phyloP scores from a whole-genome alignment of 306 rosid species.

The Vigna mungo region DNA sequence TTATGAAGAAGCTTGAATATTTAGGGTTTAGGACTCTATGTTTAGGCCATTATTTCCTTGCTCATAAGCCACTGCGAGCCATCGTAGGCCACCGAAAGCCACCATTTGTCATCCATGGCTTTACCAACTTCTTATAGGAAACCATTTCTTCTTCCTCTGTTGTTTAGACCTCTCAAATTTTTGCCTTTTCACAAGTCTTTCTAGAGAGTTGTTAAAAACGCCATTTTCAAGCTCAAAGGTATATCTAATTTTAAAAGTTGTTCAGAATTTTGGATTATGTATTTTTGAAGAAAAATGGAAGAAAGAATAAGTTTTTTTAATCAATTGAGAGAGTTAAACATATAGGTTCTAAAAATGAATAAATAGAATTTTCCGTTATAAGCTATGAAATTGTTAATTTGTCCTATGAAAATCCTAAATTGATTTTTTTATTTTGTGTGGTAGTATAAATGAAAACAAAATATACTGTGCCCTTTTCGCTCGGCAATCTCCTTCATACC shows the following conservation, averaged over 20 bases:
- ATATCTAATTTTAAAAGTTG: neutral
- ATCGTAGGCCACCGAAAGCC: no score
- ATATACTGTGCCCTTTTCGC: neutral
- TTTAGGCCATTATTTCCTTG: no score
- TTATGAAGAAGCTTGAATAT: no score
- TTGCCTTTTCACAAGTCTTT: no score
- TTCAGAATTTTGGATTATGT: neutral
- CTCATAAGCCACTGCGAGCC: no score
- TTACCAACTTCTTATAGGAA: no score
- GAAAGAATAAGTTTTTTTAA: neutral
- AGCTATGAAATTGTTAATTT: neutral
- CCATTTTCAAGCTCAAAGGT: slow-evolving; percentile 91
- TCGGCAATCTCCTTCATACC: neutral
- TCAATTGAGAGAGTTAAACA: neutral
- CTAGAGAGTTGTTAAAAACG: slow-evolving; percentile 89
- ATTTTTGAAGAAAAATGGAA: neutral
- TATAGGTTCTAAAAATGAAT: neutral
- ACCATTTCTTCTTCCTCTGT: no score
- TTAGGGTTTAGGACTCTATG: no score
- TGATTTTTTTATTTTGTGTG: no score
- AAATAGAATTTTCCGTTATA: no score
- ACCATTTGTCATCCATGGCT: no score
- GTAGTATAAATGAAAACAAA: neutral
- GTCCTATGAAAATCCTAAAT: neutral
- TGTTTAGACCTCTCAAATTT: no score